Evolutionary conservation across 2,329 filamentous ascomycete species (phyloP), one percentile per base, ranked within the genome.

Genomic region (Sporothrix mexicana): DNA sequence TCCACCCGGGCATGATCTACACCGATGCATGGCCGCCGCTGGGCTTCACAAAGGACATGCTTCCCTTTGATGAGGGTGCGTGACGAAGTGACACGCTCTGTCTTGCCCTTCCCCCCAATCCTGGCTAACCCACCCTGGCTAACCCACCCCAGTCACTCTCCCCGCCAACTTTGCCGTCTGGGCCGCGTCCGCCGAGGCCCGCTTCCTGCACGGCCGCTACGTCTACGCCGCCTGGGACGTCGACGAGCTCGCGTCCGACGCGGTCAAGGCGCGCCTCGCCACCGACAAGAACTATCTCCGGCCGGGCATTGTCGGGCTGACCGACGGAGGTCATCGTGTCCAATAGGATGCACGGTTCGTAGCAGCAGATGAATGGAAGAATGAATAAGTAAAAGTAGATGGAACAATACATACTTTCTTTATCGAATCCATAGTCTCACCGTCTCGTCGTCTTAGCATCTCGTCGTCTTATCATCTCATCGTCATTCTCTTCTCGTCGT

Each of bases 141-240:
- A n/a, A n/a, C n/a, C n/a, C n/a, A n/a, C n/a, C n/a, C n/a, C n/a
- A n/a, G n/a, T n/a, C n/a, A n/a, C n/a, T n/a, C n/a, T 77, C 0
- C 57, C 74, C 1, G 78, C 76, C 74, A 77, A 79, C 41, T 84
- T 82, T 62, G 74, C 77, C 10, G 80, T 84, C 10, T 85, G 83
- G 84, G 76, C 80, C 1, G 80, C 82, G 1, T 80, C 78, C 8
- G 72, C 77, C 0, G 81, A 84, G 73, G 83, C 83, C 2, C 73
- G 72, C 5, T 83, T 84, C 70, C 74, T 85, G 30, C 82, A 81
- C 59, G 80, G 81, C 2, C 82, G 81, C 30, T 81, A 82, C 53
- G 77, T 82, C 2, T 83, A 80, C 79, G 77, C 80, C 4, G 79
- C 79, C 17, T 85, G 83, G 83, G 83, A 85, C 74, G 79, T 83